phyloP scores from a whole-genome alignment of 192 early-diverging fungal species.

The Powellomyces hirtus region DNA sequence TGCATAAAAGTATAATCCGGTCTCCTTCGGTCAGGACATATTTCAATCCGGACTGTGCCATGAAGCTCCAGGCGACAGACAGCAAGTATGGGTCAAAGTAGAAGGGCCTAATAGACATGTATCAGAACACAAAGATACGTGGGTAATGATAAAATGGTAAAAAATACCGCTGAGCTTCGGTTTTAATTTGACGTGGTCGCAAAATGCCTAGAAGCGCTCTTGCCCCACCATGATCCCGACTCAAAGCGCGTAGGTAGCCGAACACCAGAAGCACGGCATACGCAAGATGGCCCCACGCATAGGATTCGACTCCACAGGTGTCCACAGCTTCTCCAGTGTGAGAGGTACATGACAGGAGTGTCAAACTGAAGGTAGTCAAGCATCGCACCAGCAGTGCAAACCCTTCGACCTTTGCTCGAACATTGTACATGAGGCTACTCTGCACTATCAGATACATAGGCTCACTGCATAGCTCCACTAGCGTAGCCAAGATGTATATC shows the following conservation, averaged over 20 bases:
- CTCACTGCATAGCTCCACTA: slow-evolving; percentile 80
- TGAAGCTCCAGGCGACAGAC: slow-evolving; percentile 73
- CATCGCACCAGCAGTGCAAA: slow-evolving; percentile 75
- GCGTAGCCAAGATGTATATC: slow-evolving; percentile 74
- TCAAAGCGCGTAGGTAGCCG: slow-evolving; percentile 47
- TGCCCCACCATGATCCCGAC: slow-evolving; percentile 25
- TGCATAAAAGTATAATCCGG: slow-evolving; percentile 68
- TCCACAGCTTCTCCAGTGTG: slow-evolving; percentile 23
- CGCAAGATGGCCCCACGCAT: slow-evolving; percentile 77
- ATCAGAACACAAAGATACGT: not conserved
- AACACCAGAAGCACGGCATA: slow-evolving; percentile 62
- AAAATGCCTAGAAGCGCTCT: not conserved
- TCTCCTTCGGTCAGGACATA: slow-evolving; percentile 96
- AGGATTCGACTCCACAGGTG: slow-evolving; percentile 66
- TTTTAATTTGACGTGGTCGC: not conserved
- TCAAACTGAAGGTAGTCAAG: slow-evolving; percentile 56
- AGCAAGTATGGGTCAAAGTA: slow-evolving; percentile 64
- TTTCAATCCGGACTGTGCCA: slow-evolving; percentile 87
- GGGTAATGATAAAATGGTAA: no score
- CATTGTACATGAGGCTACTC: slow-evolving; percentile 68
- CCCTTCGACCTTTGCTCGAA: slow-evolving; percentile 81
- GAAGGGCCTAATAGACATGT: not conserved
- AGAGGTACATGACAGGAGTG: slow-evolving; percentile 45
- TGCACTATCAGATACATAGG: slow-evolving; percentile 79
- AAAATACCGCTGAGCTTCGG: not conserved